These are phyloP conservation scores for Russula foetens DNA, from an alignment of 768 basidiomycete genomes.

Conservation along the genomic window DNA sequence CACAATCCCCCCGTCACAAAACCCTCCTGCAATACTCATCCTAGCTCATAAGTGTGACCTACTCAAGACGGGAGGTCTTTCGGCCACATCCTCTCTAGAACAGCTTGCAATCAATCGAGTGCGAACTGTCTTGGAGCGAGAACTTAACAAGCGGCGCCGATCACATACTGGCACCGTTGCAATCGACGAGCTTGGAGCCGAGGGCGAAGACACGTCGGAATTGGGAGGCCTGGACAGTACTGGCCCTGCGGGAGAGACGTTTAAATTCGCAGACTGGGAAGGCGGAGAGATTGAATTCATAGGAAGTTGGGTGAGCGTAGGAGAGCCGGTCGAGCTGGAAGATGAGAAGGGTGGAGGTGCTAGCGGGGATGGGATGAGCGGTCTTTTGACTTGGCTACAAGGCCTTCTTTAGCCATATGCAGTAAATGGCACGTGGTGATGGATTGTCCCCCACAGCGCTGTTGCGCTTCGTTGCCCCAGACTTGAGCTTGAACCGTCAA, in stretches of 20 bases:
- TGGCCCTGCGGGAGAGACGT: conserved; percentile 42
- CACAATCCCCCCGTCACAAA: conserved; percentile 63
- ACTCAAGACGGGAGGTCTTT: conserved; percentile 40
- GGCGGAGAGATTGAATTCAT: conserved; percentile 70
- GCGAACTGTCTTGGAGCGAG: conserved; percentile 71
- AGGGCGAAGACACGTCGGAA: conserved; percentile 45
- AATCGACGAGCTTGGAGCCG: conserved; percentile 66
- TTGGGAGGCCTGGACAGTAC: conserved; percentile 70
- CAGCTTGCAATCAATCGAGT: conserved; percentile 64
- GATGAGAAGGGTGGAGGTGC: conserved; percentile 29
- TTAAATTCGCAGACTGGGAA: conserved; percentile 78
- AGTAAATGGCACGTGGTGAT: not conserved
- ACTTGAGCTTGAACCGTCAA: not conserved
- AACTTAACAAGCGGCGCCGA: conserved; percentile 67
- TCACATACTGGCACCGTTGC: conserved; percentile 59
- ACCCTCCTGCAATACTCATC: conserved; percentile 52
- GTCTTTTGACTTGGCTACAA: conserved; percentile 5
- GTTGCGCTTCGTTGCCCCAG: not conserved
- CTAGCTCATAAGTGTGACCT: conserved; percentile 75
- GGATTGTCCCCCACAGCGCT: not conserved
- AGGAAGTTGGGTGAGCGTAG: conserved; percentile 44
- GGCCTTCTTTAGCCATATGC: not conserved
- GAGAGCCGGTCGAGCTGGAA: conserved; percentile 21
- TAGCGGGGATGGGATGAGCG: not conserved
- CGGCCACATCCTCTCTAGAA: conserved; percentile 28